A percentile compares a stretch with the other conserved stretches of the same genome.
phyloP scores from a whole-genome alignment of 202 grass and related monocot genomes.

The Carex arenaria region DNA sequence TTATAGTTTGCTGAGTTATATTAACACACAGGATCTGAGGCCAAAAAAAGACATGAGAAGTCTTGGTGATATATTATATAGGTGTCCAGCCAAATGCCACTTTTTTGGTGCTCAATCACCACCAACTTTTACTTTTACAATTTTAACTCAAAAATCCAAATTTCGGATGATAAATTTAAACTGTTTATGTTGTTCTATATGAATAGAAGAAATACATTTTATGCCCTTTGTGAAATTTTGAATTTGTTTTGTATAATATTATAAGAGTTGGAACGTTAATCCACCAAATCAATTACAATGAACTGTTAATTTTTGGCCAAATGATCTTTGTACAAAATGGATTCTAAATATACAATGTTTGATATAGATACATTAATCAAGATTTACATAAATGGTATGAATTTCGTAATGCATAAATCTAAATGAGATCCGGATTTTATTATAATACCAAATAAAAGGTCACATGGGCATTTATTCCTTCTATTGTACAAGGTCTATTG shows the following conservation, averaged over 20 bases:
- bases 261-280: background rate
- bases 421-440: background rate
- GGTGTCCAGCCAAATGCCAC: background rate
- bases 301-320: background rate
- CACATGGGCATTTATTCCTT: background rate
- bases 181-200: background rate
- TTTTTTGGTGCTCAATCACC: background rate
- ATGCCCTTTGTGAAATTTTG: background rate
- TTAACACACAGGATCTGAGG: background rate
- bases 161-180: background rate
- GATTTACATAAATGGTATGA: background rate
- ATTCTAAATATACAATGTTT: background rate
- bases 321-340: background rate
- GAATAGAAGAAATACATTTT: background rate
- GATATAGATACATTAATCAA: background rate
- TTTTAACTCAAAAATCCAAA: background rate
- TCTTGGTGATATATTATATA: background rate
- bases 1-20: background rate
- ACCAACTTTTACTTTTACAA: background rate
- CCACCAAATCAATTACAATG: background rate
- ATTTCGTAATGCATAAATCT: background rate
- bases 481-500: background rate
- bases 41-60: background rate
- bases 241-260: background rate
- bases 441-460: background rate